Evolutionary conservation across 2,329 filamentous ascomycete genomes (phyloP), one percentile per base, ranked within the genome.

Genomic region (Neobulgaria alba): DNA sequence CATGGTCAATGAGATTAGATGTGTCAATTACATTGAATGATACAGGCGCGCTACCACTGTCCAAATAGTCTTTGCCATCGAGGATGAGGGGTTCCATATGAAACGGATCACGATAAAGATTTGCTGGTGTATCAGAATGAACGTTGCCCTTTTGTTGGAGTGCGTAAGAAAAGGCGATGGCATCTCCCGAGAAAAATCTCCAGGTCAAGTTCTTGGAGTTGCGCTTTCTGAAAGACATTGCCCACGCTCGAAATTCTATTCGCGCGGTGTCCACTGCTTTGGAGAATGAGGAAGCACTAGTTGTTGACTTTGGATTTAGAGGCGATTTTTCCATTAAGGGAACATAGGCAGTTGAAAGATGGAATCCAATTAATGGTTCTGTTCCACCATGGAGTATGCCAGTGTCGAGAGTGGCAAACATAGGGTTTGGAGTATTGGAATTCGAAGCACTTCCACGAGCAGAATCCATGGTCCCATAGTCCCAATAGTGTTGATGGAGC

Each of bases 111-210:
- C 34, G 26, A 34, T 40, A 44, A 19, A 20, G 17, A n/a, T 39
- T 29, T 3, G 34, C n/a, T 7, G 31, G 4, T 7, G 4, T 12
- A n/a, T 32, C 21, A 12, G 17, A 21, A 4, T 15, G 33, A 26
- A n/a, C 10, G 3, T 21, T 37, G 7, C 15, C 20, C 10, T 42
- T 29, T 34, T 16, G 15, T 26, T 49, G 40, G 3, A 49, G 34
- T 17, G 35, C 29, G 31, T 49, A 34, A 16, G 33, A 45, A 7
- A 49, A 43, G n/a, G 29, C 21, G 33, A 49, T 31, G 15, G 44
- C 47, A 7, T 49, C 47, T 12, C 44, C 47, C 12, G 37, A 34
- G 23, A 35, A 47, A 16, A 49, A 32, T 15, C 47, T 42, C 7
- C 37, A 9, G 9, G 38, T 39, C 15, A 26, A 9, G 5, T 41